A percentile compares a stretch with the other conserved stretches of the same genome.
phyloP scores from a whole-genome alignment of 352 stramenopile species.

The Pythium rhizo-oryzae region DNA sequence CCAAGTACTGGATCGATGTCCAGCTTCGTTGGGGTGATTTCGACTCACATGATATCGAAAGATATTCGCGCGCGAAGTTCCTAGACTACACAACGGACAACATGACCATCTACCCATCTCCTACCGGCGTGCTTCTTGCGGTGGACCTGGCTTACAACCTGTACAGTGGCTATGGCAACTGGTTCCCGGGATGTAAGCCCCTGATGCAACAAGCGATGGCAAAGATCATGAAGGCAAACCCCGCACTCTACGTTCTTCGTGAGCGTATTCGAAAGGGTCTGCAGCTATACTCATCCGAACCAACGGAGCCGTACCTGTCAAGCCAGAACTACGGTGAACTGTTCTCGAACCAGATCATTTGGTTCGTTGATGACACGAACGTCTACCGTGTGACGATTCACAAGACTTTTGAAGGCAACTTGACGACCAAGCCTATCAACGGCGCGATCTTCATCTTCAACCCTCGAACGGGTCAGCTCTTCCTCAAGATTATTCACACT shows the following conservation, averaged over 20 bases:
- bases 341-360: slow-evolving; percentile 99
- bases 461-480: slow-evolving; percentile 98
- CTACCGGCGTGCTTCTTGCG: slow-evolving; percentile 97
- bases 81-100: slow-evolving; percentile 99
- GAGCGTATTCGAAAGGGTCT: slow-evolving; percentile 99
- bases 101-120: slow-evolving; percentile 99
- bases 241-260: slow-evolving; percentile 98
- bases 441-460: slow-evolving; percentile 99
- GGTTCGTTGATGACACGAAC: slow-evolving; percentile 99
- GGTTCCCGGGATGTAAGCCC: slow-evolving; percentile 99
- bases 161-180: slow-evolving; percentile 99
- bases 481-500: slow-evolving; percentile 99
- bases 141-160: slow-evolving; percentile 99
- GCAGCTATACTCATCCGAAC: slow-evolving; percentile 99
- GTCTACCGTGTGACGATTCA: slow-evolving; percentile 99
- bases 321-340: slow-evolving; percentile 99
- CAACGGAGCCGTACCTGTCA: slow-evolving; percentile 99
- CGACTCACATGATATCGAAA: slow-evolving; percentile 99
- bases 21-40: slow-evolving; percentile 99
- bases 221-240: slow-evolving; percentile 99
- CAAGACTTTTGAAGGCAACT: slow-evolving; percentile 99
- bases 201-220: slow-evolving; percentile 99
- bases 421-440: slow-evolving; percentile 99
- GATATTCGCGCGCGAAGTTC: slow-evolving; percentile 99
- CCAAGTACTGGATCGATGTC: slow-evolving; percentile 99